A percentile compares a stretch with the other conserved stretches of the same genome.
These are phyloP conservation scores for Hyaloperonospora brassicae DNA, from an alignment of 352 stramenopile species.

Conservation along the genomic window DNA sequence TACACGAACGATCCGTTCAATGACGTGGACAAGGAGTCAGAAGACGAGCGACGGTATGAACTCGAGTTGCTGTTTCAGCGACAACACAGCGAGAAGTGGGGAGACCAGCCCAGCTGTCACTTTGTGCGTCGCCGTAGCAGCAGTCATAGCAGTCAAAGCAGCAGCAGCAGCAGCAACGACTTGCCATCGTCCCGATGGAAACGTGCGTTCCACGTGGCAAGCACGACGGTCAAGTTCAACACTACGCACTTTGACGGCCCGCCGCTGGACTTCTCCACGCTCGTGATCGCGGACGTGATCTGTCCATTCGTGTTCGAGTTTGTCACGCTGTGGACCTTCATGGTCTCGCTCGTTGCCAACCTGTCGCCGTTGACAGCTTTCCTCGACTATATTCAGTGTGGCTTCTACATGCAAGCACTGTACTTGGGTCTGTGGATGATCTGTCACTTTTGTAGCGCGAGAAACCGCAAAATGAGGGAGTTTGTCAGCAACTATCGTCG, in stretches of 20 bases:
- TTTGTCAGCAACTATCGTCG: conserved; percentile 84
- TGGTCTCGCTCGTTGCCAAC: conserved; percentile 45
- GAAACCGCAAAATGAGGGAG: conserved; percentile 82
- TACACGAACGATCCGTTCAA: conserved; percentile 63
- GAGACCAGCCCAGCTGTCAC: conserved; percentile 14
- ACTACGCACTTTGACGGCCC: conserved; percentile 75
- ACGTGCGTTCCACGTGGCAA: conserved; percentile 56
- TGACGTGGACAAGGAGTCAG: conserved; percentile 63
- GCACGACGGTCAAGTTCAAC: conserved; percentile 62
- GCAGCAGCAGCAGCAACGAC: conserved; percentile 19
- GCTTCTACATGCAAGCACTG: conserved; percentile 65
- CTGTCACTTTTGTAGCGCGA: conserved; percentile 79
- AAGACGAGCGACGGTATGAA: conserved; percentile 58
- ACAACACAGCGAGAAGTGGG: conserved; percentile 33
- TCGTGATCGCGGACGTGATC: conserved; percentile 78
- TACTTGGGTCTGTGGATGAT: conserved; percentile 77
- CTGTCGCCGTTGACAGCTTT: conserved; percentile 66
- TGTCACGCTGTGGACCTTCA: conserved; percentile 63
- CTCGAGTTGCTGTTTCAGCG: conserved; percentile 54
- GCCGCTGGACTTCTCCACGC: conserved; percentile 74
- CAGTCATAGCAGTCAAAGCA: conserved; percentile 7
- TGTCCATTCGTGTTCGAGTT: conserved; percentile 78
- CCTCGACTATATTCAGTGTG: conserved; percentile 73
- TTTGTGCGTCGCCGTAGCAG: conserved; percentile 20
- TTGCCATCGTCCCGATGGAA: conserved; percentile 54